phyloP scores from a whole-genome alignment of 2,329 filamentous ascomycete species.

The Rosellinia necatrix region DNA sequence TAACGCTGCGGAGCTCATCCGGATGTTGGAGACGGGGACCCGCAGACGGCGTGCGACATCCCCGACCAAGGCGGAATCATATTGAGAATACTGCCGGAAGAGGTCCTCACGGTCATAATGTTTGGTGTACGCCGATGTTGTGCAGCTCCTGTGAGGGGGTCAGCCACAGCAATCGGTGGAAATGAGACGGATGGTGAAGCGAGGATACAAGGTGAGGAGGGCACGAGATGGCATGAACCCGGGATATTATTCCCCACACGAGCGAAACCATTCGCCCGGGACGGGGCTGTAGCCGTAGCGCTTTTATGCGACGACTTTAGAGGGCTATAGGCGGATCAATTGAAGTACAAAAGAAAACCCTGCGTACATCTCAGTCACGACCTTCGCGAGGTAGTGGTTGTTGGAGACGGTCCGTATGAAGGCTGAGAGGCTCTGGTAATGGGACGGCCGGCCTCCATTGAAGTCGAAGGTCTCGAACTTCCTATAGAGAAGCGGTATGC shows the following conservation, averaged over 20 bases:
- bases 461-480: conserved; percentile 25
- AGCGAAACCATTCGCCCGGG: not conserved
- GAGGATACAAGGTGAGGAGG: not conserved
- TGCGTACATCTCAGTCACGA: conserved; percentile 29
- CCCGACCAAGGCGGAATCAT: conserved; percentile 28
- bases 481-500: conserved; percentile 28
- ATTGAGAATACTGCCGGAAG: conserved; percentile 28
- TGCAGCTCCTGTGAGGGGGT: conserved; percentile 27
- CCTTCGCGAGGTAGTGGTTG: conserved; percentile 24
- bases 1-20: conserved; percentile 27
- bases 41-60: conserved; percentile 28
- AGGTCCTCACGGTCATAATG: conserved; percentile 31
- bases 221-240: conserved; percentile 8
- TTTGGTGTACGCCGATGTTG: conserved; percentile 28
- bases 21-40: conserved; percentile 28
- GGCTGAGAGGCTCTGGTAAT: conserved; percentile 28
- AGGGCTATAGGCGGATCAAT: not conserved
- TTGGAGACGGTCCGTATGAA: conserved; percentile 28
- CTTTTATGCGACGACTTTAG: not conserved
- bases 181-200: not conserved
- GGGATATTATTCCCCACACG: not conserved
- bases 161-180: conserved; percentile 1
- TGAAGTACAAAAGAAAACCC: not conserved
- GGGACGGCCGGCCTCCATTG: conserved; percentile 4
- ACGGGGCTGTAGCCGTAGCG: not conserved